Evolutionary conservation across 345 rosid genomes (phyloP), one percentile per base, ranked within the genome.

Genomic region (Salix udensis): DNA sequence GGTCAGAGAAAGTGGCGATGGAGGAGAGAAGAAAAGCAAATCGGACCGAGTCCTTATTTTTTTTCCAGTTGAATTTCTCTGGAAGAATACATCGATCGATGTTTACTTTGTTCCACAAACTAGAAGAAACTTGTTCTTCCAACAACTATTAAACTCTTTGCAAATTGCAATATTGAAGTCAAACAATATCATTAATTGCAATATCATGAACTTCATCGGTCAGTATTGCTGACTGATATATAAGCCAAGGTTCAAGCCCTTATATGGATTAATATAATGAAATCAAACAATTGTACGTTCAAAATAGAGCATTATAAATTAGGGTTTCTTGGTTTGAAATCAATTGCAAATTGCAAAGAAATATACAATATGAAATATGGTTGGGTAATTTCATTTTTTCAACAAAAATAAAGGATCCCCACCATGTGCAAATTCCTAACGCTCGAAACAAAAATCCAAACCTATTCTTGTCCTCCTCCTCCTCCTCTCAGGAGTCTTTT

Each of bases 361-460:
- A 44, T 3, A 44, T 44, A 44, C 50, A 12, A 24, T 44, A 44
- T 3, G 26, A 58, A 55, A 7, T 5, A 9, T 9, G 62, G 62
- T n/a, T n/a, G n/a, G 62, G 62, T 58, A 10, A n/a, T 58, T 10
- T 58, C 28, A 21, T 9, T 9, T 2, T n/a, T 55, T 23, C 13
- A n/a, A n/a, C 4, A 58, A 53, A n/a, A 55, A 37, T 6, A 64
- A 66, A 60, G 12, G 42, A 50, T 26, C 39, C 71, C 75, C 65
- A 77, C 76, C 84, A 77, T 55, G 81, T 77, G 81, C 76, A 74
- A 23, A 18, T 69, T 65, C 72, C 67, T 48, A 1, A 40, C 4
- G 18, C 34, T 34, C 19, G 18, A 34, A 44, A 11, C 14, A 28
- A 11, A 34, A 30, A 21, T 11, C 40, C 7, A 28, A 48, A 65